phyloP scores from a whole-genome alignment of 2,329 filamentous ascomycete species.

The Paramyrothecium roridum region DNA sequence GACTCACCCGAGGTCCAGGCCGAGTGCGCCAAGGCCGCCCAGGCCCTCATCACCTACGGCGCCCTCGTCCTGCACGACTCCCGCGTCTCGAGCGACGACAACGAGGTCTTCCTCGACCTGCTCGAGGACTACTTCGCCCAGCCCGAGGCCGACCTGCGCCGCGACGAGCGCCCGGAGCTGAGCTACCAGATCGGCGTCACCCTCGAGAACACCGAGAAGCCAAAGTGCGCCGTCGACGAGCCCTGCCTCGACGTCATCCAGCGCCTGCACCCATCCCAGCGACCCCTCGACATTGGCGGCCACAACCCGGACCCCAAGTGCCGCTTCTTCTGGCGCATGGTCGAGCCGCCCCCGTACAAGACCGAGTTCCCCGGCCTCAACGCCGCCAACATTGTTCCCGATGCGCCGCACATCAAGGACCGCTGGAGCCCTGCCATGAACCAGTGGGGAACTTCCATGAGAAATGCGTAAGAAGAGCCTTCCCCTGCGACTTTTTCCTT shows the following conservation, averaged over 20 bases:
- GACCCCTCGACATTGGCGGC: conserved; percentile 54
- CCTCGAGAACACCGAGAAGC: conserved; percentile 61
- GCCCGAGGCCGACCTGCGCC: conserved; percentile 39
- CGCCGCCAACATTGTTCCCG: conserved; percentile 51
- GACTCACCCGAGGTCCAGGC: conserved; percentile 40
- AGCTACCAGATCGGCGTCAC: conserved; percentile 61
- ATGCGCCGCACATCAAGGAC: conserved; percentile 42
- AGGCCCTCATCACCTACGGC: conserved; percentile 57
- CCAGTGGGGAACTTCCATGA: conserved; percentile 58
- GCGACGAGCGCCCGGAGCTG: conserved; percentile 55
- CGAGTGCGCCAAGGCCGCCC: conserved; percentile 52
- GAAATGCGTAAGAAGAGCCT: conserved; percentile 47
- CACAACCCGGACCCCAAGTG: conserved; percentile 60
- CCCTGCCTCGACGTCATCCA: conserved; percentile 56
- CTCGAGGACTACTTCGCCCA: conserved; percentile 65
- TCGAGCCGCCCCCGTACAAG: conserved; percentile 48
- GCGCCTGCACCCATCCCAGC: conserved; percentile 50
- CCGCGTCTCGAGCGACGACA: conserved; percentile 53
- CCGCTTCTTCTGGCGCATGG: conserved; percentile 62
- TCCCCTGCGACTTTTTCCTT: background rate
- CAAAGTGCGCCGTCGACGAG: conserved; percentile 61
- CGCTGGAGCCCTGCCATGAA: conserved; percentile 54
- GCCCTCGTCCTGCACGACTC: conserved; percentile 59
- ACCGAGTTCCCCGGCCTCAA: conserved; percentile 55
- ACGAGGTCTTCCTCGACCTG: conserved; percentile 55